Percentiles rank a stretch among this genome's conserved stretches.
phyloP scores from a whole-genome alignment of 805 yeast species.

The Hanseniaspora lachancei region DNA sequence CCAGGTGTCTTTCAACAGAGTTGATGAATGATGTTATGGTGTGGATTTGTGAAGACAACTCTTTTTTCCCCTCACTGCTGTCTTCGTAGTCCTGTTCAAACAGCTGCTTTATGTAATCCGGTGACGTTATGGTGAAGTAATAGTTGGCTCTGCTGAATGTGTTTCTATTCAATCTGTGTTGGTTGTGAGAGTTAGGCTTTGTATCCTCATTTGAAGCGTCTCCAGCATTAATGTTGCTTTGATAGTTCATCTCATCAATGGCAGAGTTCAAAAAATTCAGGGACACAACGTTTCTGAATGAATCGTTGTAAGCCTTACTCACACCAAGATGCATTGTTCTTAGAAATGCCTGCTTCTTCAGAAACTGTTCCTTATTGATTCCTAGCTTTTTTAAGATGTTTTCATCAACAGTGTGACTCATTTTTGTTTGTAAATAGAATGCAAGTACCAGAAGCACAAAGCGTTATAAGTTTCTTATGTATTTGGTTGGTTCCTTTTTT shows the following conservation, averaged over 20 bases:
- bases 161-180: slow-evolving; percentile 22
- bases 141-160: slow-evolving; percentile 8
- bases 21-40: slow-evolving; percentile 23
- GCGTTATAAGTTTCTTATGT: too few species aligned
- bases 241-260: background rate
- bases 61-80: slow-evolving; percentile 20
- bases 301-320: background rate
- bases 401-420: background rate
- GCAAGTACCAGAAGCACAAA: too few species aligned
- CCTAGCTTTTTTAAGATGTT: background rate
- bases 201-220: slow-evolving; percentile 23
- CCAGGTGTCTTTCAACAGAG: slow-evolving; percentile 23
- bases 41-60: slow-evolving; percentile 21
- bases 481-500: too few species aligned
- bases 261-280: background rate
- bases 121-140: slow-evolving; percentile 8
- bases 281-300: background rate
- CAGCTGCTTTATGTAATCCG: slow-evolving; percentile 6
- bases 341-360: background rate
- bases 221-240: background rate
- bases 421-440: background rate
- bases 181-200: slow-evolving; percentile 24
- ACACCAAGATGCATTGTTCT: background rate
- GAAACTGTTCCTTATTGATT: background rate
- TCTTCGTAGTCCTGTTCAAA: slow-evolving; percentile 8